Evolutionary conservation across 305 asterid genomes (phyloP).

Genomic region (Ilex paraguariensis): DNA sequence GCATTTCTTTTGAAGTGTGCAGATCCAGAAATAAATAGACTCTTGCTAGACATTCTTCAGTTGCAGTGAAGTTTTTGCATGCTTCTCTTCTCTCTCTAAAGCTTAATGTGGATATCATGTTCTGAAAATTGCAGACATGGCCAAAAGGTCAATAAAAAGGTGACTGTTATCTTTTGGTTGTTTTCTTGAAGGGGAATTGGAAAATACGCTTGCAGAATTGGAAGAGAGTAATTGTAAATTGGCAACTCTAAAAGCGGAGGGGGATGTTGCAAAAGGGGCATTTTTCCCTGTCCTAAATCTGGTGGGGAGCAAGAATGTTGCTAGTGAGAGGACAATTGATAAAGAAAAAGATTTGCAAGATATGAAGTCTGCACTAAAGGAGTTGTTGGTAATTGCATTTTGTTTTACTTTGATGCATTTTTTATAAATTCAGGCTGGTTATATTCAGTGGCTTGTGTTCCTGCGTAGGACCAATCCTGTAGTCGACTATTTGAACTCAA

Average conservation of each 20-base stretch:
- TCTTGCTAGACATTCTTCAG: background rate
- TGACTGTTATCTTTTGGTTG: constrained; percentile 12
- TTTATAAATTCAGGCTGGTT: constrained; percentile 5
- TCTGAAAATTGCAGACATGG: too few relatives aligned
- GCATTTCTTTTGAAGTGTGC: too few relatives aligned
- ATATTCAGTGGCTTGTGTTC: constrained; percentile 12
- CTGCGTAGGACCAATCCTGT: constrained; percentile 62
- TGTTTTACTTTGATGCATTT: constrained; percentile 7
- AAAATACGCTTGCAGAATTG: constrained; percentile 56
- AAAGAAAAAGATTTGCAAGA: constrained; percentile 74
- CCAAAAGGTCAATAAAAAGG: too few relatives aligned
- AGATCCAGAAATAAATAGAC: too few relatives aligned
- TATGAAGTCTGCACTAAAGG: constrained; percentile 70
- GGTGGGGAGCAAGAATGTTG: constrained; percentile 42
- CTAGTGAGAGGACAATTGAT: constrained; percentile 57
- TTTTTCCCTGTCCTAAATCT: constrained; percentile 44
- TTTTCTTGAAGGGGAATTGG: constrained; percentile 69
- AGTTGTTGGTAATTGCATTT: constrained; percentile 44
- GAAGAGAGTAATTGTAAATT: constrained; percentile 72
- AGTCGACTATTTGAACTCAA: constrained; percentile 64
- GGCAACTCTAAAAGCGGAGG: constrained; percentile 69
- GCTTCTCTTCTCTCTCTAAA: background rate
- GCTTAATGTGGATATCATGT: too few relatives aligned
- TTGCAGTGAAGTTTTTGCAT: background rate
- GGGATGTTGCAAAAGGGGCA: constrained; percentile 56